Evolutionary conservation across 169 alveolate genomes (phyloP).

Genomic region (Plasmodium gallinaceum): DNA sequence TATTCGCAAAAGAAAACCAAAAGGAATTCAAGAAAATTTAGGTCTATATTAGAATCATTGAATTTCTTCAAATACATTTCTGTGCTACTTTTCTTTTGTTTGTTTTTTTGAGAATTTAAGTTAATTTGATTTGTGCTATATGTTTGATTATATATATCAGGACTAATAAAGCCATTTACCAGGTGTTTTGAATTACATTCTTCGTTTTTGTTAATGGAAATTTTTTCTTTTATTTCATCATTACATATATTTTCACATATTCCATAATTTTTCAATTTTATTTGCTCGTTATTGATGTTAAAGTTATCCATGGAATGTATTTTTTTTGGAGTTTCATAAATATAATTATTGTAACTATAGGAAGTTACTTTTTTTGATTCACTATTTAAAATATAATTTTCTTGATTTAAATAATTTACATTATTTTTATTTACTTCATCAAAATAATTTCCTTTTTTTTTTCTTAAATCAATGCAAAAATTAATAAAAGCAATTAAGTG

Average conservation of each 20-base stretch:
- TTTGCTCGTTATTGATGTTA: not conserved
- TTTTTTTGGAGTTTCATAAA: too few species aligned
- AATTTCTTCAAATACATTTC: not conserved
- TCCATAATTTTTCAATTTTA: not conserved
- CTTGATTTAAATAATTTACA: not conserved
- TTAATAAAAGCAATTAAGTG: constrained; percentile 7
- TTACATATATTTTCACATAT: not conserved
- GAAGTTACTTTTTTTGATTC: not conserved
- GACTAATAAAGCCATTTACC: not conserved
- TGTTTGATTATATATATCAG: not conserved
- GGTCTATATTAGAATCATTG: not conserved
- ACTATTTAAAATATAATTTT: not conserved
- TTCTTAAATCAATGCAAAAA: constrained; percentile 19
- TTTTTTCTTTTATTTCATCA: not conserved
- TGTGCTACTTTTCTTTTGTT: not conserved
- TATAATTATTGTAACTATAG: too few species aligned
- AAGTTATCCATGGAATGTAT: not conserved
- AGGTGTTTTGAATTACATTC: not conserved
- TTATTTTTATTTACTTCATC: not conserved
- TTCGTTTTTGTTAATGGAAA: not conserved
- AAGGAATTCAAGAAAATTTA: constrained; percentile 26
- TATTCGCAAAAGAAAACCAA: constrained; percentile 31
- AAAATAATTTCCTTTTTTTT: constrained; percentile 17
- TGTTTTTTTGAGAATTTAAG: not conserved
- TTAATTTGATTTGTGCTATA: not conserved